These are phyloP conservation scores for Sporothrix inflata DNA, from an alignment of 2,329 filamentous ascomycete species.

Conservation along the genomic window DNA sequence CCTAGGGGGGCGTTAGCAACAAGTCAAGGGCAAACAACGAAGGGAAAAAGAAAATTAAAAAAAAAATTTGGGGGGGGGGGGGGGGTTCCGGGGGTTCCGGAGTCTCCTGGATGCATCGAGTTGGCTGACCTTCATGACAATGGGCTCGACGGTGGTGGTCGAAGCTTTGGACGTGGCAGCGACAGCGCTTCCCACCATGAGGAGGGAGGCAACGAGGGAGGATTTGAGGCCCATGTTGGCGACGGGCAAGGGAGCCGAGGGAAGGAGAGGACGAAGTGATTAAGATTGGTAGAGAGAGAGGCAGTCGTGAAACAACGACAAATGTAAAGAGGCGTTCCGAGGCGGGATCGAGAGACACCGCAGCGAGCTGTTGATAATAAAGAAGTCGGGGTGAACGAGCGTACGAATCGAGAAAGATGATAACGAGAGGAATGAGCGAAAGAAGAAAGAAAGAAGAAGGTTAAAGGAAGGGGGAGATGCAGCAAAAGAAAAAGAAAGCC, in stretches of 20 bases:
- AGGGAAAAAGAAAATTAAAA: too few species aligned
- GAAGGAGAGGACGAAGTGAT: not conserved
- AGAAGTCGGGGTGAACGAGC: constrained; percentile 19
- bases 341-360: not conserved
- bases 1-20: constrained; percentile 33
- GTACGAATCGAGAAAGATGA: constrained; percentile 18
- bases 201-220: constrained; percentile 43
- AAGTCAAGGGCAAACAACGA: constrained; percentile 11
- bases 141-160: constrained; percentile 52
- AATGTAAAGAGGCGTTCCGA: not conserved
- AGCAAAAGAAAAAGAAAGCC: not conserved
- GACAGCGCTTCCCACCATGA: constrained; percentile 44
- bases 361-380: not conserved
- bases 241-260: not conserved
- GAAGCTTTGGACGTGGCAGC: constrained; percentile 36
- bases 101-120: not conserved
- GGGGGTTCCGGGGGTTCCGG: not conserved
- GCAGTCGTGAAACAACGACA: constrained; percentile 19
- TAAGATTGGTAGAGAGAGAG: constrained; percentile 13
- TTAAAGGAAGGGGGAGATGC: not conserved
- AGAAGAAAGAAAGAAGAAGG: not conserved
- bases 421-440: constrained; percentile 20
- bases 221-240: constrained; percentile 39
- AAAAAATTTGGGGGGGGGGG: too few species aligned
- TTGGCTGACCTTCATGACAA: constrained; percentile 67